Percentiles rank a stretch among this genome's conserved stretches.
Evolutionary conservation across 2,329 filamentous ascomycete species (phyloP).

Genomic region (Diaporthe humulicola): DNA sequence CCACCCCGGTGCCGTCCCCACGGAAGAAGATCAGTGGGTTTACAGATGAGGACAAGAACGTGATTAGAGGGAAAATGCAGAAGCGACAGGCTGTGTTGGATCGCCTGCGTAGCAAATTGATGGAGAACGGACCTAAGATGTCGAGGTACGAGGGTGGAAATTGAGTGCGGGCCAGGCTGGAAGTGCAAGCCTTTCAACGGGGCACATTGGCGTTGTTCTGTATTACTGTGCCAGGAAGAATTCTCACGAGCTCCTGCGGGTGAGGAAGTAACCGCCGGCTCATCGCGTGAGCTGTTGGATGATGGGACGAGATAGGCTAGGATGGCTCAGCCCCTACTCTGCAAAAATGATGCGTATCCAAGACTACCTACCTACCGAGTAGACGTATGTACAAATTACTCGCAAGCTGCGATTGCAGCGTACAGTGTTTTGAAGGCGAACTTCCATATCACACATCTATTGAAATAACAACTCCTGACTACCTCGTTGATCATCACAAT

Average conservation of each 20-base stretch:
- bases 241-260: not conserved
- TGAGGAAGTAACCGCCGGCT: not conserved
- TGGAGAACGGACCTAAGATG: conserved; percentile 64
- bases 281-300: not conserved
- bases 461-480: not conserved
- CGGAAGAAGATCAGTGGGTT: conserved; percentile 75
- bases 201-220: not conserved
- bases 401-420: not conserved
- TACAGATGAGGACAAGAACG: conserved; percentile 69
- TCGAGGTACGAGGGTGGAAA: conserved; percentile 52
- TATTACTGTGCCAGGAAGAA: not conserved
- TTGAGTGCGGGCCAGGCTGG: not conserved
- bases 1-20: conserved; percentile 59
- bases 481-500: not conserved
- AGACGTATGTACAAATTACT: not conserved
- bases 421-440: not conserved
- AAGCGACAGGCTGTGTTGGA: conserved; percentile 65
- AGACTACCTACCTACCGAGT: not conserved
- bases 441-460: not conserved
- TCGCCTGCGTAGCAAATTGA: conserved; percentile 63
- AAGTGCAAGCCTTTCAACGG: not conserved
- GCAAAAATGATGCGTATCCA: not conserved
- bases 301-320: conserved; percentile 8
- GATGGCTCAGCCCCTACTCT: conserved; percentile 4
- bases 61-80: conserved; percentile 66